Conservation (phyloP, 148 eudicot genomes). For the Fallopia convolvulus region DNA sequence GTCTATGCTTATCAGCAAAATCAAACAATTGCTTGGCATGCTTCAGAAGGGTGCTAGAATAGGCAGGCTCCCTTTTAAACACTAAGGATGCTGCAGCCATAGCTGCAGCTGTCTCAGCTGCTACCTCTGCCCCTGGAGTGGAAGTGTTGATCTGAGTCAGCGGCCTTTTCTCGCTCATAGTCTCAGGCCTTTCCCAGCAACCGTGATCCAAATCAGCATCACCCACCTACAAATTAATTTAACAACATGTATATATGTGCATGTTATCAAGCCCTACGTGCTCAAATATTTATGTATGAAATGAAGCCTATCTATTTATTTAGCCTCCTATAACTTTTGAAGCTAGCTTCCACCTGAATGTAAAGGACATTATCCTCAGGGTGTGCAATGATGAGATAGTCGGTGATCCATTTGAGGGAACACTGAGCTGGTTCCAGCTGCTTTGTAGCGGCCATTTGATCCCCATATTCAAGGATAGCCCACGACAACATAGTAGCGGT, state of each 20-base stretch:
- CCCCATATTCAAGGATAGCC: slow-evolving; percentile 94
- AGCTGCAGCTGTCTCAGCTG: slow-evolving; percentile 97
- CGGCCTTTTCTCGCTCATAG: slow-evolving; percentile 65
- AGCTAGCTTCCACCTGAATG: slow-evolving; percentile 49
- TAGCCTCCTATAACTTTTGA: not conserved
- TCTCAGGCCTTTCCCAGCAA: slow-evolving; percentile 89
- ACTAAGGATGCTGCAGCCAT: slow-evolving; percentile 92
- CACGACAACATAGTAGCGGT: slow-evolving; percentile 89
- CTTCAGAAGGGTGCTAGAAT: slow-evolving; percentile 57
- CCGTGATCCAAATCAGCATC: slow-evolving; percentile 67
- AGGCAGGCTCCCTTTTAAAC: slow-evolving; percentile 47
- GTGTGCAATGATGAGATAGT: slow-evolving; percentile 71
- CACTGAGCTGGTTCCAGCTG: slow-evolving; percentile 65
- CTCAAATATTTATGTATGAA: not conserved
- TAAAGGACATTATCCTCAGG: slow-evolving; percentile 64
- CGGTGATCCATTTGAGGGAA: slow-evolving; percentile 85
- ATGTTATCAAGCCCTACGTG: not conserved
- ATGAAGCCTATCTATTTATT: not conserved
- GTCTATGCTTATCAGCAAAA: slow-evolving; percentile 65
- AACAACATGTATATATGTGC: not conserved
- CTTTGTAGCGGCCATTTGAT: slow-evolving; percentile 60
- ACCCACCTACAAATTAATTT: slow-evolving; percentile 49
- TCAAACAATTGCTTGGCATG: slow-evolving; percentile 66
- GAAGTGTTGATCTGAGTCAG: slow-evolving; percentile 55
- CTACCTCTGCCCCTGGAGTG: slow-evolving; percentile 79